These are phyloP conservation scores for Coemansia sp. DNA, from an alignment of 192 early-diverging fungal species.

Conservation along the genomic window DNA sequence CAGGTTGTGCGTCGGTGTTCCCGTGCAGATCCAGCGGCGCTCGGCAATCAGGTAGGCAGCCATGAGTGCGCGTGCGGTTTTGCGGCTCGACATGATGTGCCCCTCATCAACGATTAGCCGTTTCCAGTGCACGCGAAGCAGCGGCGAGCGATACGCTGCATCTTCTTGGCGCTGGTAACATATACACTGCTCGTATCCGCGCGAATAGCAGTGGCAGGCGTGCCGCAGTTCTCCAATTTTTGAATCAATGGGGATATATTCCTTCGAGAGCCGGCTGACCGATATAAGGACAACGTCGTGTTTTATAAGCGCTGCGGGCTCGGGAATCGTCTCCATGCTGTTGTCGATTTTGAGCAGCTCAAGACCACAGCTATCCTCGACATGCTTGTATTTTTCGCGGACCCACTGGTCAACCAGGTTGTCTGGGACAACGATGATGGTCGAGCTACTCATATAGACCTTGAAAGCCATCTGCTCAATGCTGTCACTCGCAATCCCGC, in stretches of 20 bases:
- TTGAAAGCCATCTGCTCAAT: conserved; percentile 29
- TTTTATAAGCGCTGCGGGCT: conserved; percentile 51
- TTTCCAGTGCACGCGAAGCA: conserved; percentile 74
- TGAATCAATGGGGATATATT: conserved; percentile 52
- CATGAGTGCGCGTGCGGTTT: conserved; percentile 49
- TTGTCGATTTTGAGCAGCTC: conserved; percentile 58
- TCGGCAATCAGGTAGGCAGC: conserved; percentile 59
- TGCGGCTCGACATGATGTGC: conserved; percentile 61
- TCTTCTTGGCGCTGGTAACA: conserved; percentile 16
- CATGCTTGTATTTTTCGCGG: conserved; percentile 72
- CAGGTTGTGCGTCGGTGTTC: conserved; percentile 65
- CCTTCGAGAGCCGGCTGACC: conserved; percentile 60
- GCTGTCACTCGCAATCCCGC: conserved; percentile 4
- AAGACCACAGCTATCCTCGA: conserved; percentile 24
- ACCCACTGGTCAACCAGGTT: conserved; percentile 75
- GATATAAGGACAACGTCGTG: conserved; percentile 75
- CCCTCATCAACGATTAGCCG: conserved; percentile 84
- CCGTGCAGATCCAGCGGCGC: conserved; percentile 74
- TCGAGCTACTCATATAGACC: conserved; percentile 61
- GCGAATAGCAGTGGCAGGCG: conserved; percentile 39
- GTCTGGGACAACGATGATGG: conserved; percentile 77
- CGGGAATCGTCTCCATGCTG: conserved; percentile 49
- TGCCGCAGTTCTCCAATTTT: conserved; percentile 40
- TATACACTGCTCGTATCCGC: conserved; percentile 9
- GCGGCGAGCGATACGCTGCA: conserved; percentile 56